These are phyloP conservation scores for Margaritispora aquatica DNA, from an alignment of 495 filamentous ascomycete genomes.

Conservation along the genomic window DNA sequence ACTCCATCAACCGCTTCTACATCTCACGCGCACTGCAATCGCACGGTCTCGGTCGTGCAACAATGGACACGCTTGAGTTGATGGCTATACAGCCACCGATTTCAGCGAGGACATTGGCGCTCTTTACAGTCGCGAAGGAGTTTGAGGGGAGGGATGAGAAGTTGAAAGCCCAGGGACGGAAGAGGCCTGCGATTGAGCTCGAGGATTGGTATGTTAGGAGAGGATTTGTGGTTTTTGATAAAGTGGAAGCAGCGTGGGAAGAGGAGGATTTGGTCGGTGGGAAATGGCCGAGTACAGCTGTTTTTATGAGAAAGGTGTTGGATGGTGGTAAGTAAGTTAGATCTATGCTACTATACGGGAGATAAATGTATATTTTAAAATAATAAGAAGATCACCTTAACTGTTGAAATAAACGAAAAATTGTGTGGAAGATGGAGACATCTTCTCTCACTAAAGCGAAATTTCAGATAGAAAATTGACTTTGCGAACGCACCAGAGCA, in stretches of 20 bases:
- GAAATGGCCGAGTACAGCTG: constrained; percentile 5
- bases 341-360: no score
- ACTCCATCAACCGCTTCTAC: constrained; percentile 32
- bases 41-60: constrained; percentile 28
- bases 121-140: constrained; percentile 28
- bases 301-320: constrained; percentile 15
- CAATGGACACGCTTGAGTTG: constrained; percentile 30
- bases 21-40: constrained; percentile 31
- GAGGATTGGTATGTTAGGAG: constrained; percentile 54
- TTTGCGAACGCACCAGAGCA: no score
- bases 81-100: constrained; percentile 27
- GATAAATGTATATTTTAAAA: no score
- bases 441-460: no score
- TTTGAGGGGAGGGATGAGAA: constrained; percentile 17
- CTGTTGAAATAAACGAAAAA: no score
- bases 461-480: no score
- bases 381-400: no score
- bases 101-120: constrained; percentile 26
- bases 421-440: no score
- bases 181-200: constrained; percentile 23
- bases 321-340: background rate
- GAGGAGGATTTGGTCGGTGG: constrained; percentile 4
- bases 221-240: constrained; percentile 42
- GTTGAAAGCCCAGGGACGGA: constrained; percentile 10
- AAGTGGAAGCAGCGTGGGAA: background rate